Base-by-base conservation (phyloP, 345 rosid genomes). In the Luvunga scandens region DNA sequence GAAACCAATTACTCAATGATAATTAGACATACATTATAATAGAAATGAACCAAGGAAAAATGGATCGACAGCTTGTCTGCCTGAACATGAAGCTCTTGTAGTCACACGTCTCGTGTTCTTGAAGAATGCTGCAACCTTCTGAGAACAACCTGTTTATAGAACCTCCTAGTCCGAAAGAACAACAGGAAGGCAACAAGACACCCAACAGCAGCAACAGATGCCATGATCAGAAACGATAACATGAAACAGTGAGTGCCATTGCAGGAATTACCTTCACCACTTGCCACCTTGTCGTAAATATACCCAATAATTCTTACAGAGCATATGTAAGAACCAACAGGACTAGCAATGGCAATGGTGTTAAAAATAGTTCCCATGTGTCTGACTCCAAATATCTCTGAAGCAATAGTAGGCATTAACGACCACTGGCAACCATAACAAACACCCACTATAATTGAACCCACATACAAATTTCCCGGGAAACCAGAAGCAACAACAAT, bases 311-410 rank as follows among this genome's bases (percentile, higher is more conserved):
- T 77, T 78, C 90, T 87, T 28, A 95, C 99, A 25, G 98, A 95
- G 79, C 92, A 88, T 27, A 89, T 87, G 22, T 95, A 95, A 0
- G 99, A 92, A 71, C 99, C 99, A 1, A 95, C 82, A 0, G 99
- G 98, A 77, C 95, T 91, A 13, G 98, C 97, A 36, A 91, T 73
- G 6, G 92, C 90, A 38, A 95, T 91, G 72, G 99, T 87, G 81
- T 95, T 95, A 85, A 89, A 92, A 57, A 95, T 91, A 30, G 99
- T 93, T 25, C 97, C 98, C 95, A 95, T 85, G 77, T 95, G 95
- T 1, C 87, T 62, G 18, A 93, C 85, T 0, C 98, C 98, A 5
- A 93, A 93, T 59, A 95, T 66, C 80, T 95, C 97, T 1, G 91
- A 89, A 19, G 89, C 83, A 45, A 95, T 87, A 4, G 92, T 91